phyloP scores from a whole-genome alignment of 2,329 filamentous ascomycete genomes.

The Microascus cirrosus region DNA sequence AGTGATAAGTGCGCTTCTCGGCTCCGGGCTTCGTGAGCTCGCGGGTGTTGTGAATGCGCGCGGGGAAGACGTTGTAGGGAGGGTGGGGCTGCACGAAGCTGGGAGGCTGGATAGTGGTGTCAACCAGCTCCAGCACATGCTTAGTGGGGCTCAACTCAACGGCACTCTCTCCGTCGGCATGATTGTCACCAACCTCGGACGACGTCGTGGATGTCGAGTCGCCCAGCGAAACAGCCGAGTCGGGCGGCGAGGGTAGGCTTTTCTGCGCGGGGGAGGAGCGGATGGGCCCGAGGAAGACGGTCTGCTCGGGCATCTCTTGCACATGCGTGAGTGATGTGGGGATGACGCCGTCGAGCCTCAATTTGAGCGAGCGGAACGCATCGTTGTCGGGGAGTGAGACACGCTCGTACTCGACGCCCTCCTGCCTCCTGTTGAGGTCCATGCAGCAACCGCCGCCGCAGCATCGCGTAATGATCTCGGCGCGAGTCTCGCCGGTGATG shows the following conservation, averaged over 20 bases:
- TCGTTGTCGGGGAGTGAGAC: constrained; percentile 63
- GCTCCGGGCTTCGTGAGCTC: constrained; percentile 82
- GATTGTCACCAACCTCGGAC: constrained; percentile 1
- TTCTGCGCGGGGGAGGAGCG: not conserved
- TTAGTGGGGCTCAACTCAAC: constrained; percentile 20
- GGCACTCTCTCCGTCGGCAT: constrained; percentile 7
- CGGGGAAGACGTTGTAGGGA: constrained; percentile 82
- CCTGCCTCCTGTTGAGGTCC: constrained; percentile 30
- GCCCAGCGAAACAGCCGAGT: constrained; percentile 34
- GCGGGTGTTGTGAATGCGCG: constrained; percentile 73
- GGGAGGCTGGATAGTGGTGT: constrained; percentile 63
- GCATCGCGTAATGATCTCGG: constrained; percentile 49
- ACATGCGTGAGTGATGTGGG: constrained; percentile 63
- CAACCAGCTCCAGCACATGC: constrained; percentile 21
- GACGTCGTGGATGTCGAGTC: constrained; percentile 15
- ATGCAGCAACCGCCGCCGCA: constrained; percentile 56
- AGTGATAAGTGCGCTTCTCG: constrained; percentile 95
- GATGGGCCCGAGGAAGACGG: constrained; percentile 56
- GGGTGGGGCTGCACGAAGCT: constrained; percentile 89
- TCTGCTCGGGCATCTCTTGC: constrained; percentile 63
- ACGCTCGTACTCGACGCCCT: constrained; percentile 38
- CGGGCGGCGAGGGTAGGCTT: constrained; percentile 27
- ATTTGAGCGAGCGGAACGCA: constrained; percentile 67
- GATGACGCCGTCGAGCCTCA: constrained; percentile 61
- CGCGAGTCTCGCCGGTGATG: constrained; percentile 53